Base-by-base conservation (phyloP, 208 protist species). In the Phytomonas sp. region DNA sequence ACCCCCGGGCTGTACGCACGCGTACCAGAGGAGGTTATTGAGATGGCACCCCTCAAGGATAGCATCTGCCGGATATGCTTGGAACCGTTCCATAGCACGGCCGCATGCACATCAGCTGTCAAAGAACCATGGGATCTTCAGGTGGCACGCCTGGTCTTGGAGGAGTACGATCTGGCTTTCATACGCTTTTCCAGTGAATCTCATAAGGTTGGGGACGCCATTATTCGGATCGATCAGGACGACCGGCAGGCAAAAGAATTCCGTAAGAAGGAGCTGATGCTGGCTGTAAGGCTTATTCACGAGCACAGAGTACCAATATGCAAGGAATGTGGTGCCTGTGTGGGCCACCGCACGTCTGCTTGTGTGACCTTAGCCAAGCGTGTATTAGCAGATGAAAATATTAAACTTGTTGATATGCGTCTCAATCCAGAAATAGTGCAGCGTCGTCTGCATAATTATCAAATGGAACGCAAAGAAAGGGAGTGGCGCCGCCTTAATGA, bases 221-320 rank as follows among this genome's bases (percentile, higher is more conserved):
- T 92, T 62, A 66, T 70, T 17, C 76, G 62, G n/a, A 93, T 93
- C 66, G 90, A 93, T 75, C 56, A 36, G 56, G 87, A 93, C 70
- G 84, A 91, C 73, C 78, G 85, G 11, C 81, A 82, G 20, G 87
- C 78, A 33, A 96, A 96, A 73, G 82, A 88, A 29, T 91, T 92
- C 66, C 84, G 89, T 53, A 92, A 92, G 72, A 79, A 78, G 9
- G 90, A 96, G 75, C 78, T 96, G 51, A 66, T 72, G 61, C 76
- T 96, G 40, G 90, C 90, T 7, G 77, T 91, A 56, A 78, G 78
- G 66, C 73, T 96, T 23, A 75, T 96, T 17, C 80, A 87, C 60
- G 87, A 87, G 74, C 74, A 79, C 15, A 76, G 80, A 43, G 75
- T 88, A 13, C 77, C 81, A 7, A 77, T 90, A 56, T 96, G 90